Percentiles rank a stretch among this genome's conserved stretches.
These are phyloP conservation scores for Hortiboletus flavorubellus DNA, from an alignment of 768 basidiomycete genomes.

Conservation along the genomic window DNA sequence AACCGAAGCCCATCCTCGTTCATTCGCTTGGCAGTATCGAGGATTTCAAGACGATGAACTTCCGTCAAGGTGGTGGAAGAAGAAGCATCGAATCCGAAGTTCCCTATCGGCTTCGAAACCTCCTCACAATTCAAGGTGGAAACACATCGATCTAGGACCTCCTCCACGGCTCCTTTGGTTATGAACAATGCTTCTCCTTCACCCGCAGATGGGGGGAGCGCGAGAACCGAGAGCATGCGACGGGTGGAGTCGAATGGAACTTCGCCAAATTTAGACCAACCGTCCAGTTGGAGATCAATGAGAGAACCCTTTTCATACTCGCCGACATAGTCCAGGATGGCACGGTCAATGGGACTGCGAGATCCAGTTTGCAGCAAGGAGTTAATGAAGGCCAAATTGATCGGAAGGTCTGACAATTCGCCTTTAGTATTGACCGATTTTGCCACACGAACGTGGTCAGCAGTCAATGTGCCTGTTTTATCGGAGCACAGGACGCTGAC, in stretches of 20 bases:
- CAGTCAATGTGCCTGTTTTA: constrained; percentile 62
- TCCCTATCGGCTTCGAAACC: constrained; percentile 6
- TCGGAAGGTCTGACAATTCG: constrained; percentile 23
- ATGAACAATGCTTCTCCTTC: constrained; percentile 24
- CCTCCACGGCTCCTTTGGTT: constrained; percentile 33
- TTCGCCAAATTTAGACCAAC: constrained; percentile 33
- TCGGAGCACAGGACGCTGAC: constrained; percentile 57
- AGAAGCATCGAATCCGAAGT: constrained; percentile 18
- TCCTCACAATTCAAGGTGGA: constrained; percentile 19
- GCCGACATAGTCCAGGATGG: constrained; percentile 28
- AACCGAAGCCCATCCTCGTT: constrained; percentile 33
- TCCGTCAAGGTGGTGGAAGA: constrained; percentile 17
- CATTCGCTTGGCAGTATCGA: constrained; percentile 24
- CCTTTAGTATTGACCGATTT: constrained; percentile 24
- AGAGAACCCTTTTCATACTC: constrained; percentile 12
- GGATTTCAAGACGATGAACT: constrained; percentile 20
- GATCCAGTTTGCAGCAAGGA: constrained; percentile 34
- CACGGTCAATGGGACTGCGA: constrained; percentile 35
- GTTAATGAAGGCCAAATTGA: constrained; percentile 31
- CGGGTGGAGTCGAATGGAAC: constrained; percentile 37
- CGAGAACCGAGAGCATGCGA: constrained; percentile 34
- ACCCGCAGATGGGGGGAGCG: constrained; percentile 21
- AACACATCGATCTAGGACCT: constrained; percentile 31
- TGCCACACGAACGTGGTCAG: constrained; percentile 36
- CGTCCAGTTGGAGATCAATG: constrained; percentile 7